phyloP scores from a whole-genome alignment of 1,284 basidiomycete genomes.

The Spongiforma sp. region DNA sequence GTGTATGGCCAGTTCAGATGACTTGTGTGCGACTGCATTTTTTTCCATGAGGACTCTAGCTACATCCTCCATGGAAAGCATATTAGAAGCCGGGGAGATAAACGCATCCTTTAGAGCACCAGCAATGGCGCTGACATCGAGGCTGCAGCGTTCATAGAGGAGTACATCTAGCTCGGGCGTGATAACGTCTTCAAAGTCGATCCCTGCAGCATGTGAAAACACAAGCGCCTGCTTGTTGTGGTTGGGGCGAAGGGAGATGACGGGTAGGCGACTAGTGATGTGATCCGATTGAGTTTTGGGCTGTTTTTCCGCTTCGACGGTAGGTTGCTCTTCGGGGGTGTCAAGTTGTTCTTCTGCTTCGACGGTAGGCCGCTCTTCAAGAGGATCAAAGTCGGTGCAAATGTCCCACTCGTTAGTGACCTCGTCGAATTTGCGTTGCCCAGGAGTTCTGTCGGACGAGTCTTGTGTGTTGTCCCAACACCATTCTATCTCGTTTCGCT shows the following conservation, averaged over 20 bases:
- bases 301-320: no score
- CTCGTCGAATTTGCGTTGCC: neutral
- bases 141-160: neutral
- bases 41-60: neutral
- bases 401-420: neutral
- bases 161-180: neutral
- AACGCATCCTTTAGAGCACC: neutral
- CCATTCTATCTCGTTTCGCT: neutral
- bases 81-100: neutral
- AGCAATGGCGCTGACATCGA: neutral
- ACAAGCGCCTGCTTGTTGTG: neutral
- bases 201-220: neutral
- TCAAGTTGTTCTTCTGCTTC: neutral
- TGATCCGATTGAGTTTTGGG: neutral
- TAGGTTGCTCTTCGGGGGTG: no score
- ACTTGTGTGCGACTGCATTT: neutral
- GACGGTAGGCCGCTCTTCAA: neutral
- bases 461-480: neutral
- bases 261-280: neutral
- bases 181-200: neutral
- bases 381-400: neutral
- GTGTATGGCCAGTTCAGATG: neutral
- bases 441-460: neutral
- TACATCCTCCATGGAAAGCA: neutral
- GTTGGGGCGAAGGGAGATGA: neutral